Percentiles rank a stretch among this genome's conserved stretches.
Conservation (phyloP, 306 rosid species). For the Herpetospermum pedunculosum region DNA sequence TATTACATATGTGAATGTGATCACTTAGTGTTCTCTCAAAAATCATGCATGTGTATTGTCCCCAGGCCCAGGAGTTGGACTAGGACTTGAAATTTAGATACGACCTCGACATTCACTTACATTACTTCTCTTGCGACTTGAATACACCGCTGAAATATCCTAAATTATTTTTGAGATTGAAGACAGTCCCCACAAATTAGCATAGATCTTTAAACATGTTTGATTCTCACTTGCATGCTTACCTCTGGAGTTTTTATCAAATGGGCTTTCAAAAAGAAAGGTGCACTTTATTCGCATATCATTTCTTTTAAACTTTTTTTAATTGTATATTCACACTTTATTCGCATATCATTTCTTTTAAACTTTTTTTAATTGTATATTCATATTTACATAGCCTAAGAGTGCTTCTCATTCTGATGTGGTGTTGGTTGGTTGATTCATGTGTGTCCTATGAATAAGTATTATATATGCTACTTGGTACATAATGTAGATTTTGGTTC, state of each 20-base stretch:
- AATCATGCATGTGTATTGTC: not conserved
- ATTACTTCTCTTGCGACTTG: not conserved
- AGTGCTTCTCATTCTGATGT: not conserved
- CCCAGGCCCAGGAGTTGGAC: not conserved
- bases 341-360: too few relatives aligned
- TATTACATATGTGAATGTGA: too few relatives aligned
- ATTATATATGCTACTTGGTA: not conserved
- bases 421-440: not conserved
- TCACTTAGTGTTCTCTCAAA: not conserved
- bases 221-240: not conserved
- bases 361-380: too few relatives aligned
- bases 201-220: not conserved
- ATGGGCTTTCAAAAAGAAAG: not conserved
- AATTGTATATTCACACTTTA: not conserved
- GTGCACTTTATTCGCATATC: not conserved
- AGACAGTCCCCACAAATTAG: not conserved
- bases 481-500: not conserved
- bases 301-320: not conserved
- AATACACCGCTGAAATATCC: not conserved
- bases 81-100: not conserved
- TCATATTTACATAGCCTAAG: not conserved
- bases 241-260: not conserved
- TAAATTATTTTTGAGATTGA: not conserved
- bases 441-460: not conserved
- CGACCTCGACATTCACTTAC: not conserved